phyloP scores from a whole-genome alignment of 805 yeast genomes.

The Saitoella complicata region DNA sequence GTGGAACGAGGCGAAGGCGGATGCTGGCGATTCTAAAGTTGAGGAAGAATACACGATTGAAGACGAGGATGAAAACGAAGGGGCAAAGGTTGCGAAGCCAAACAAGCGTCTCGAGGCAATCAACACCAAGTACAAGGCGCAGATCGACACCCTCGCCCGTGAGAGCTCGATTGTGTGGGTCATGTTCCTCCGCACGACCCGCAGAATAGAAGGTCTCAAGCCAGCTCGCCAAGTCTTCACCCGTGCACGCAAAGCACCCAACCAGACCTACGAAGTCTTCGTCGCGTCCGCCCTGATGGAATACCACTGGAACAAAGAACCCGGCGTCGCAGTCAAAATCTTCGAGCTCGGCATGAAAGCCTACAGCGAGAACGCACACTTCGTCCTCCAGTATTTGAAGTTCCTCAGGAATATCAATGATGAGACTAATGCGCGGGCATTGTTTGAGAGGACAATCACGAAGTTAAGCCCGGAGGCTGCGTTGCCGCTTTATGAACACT shows the following conservation, averaged over 20 bases:
- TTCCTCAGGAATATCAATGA: conserved; percentile 54
- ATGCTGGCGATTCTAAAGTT: conserved; percentile 8
- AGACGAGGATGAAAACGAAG: not conserved
- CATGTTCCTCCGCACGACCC: conserved; percentile 52
- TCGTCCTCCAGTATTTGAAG: conserved; percentile 51
- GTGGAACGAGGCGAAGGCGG: conserved; percentile 12
- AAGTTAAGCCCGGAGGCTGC: conserved; percentile 29
- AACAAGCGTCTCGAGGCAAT: not conserved
- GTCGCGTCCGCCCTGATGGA: conserved; percentile 75
- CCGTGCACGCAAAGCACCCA: conserved; percentile 46
- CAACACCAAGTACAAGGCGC: conserved; percentile 6
- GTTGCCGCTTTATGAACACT: conserved; percentile 36
- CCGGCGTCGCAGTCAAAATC: conserved; percentile 54
- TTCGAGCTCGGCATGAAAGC: conserved; percentile 63
- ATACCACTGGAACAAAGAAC: conserved; percentile 37
- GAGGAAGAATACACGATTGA: not conserved
- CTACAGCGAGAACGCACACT: conserved; percentile 39
- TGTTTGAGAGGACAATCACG: conserved; percentile 63
- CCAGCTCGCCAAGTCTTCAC: conserved; percentile 62
- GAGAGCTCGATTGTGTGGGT: conserved; percentile 1
- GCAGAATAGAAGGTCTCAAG: conserved; percentile 47
- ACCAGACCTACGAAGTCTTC: conserved; percentile 56
- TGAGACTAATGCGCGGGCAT: conserved; percentile 59
- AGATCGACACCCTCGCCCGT: conserved; percentile 5
- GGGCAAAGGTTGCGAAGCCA: not conserved